These are phyloP conservation scores for Coemansia asiatica DNA, from an alignment of 192 early-diverging fungal genomes.

Conservation along the genomic window DNA sequence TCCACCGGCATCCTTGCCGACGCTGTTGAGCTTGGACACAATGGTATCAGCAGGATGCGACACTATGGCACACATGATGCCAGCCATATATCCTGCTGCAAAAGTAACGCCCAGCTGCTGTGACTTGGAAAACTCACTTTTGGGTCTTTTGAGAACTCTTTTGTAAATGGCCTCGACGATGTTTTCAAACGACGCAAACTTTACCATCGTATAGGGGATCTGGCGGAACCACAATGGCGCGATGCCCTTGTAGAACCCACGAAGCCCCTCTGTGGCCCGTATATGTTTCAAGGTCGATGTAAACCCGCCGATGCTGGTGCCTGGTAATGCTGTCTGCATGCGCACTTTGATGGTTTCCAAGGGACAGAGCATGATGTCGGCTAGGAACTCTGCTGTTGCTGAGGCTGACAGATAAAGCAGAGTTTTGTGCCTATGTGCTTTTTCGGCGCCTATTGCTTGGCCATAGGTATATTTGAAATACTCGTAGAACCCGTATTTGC, in stretches of 20 bases:
- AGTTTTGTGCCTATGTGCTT: constrained; percentile 62
- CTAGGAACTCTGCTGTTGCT: constrained; percentile 71
- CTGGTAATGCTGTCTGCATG: constrained; percentile 67
- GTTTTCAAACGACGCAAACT: constrained; percentile 77
- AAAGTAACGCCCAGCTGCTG: constrained; percentile 72
- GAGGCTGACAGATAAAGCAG: constrained; percentile 64
- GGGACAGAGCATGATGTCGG: constrained; percentile 78
- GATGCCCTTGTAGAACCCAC: constrained; percentile 63
- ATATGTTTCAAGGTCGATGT: constrained; percentile 56
- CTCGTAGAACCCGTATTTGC: constrained; percentile 86
- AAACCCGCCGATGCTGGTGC: constrained; percentile 59
- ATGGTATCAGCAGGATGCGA: constrained; percentile 84
- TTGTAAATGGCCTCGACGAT: constrained; percentile 60
- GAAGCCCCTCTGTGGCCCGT: constrained; percentile 49
- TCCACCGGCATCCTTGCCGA: constrained; percentile 17
- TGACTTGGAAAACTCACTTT: constrained; percentile 59
- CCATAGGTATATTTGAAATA: constrained; percentile 72
- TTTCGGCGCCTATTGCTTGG: constrained; percentile 57
- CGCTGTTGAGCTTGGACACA: constrained; percentile 59
- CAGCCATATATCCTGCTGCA: constrained; percentile 76
- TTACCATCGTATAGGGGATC: constrained; percentile 78
- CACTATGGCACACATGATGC: constrained; percentile 76
- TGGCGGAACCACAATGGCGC: constrained; percentile 70
- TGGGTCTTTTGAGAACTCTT: constrained; percentile 52
- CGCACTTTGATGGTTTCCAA: constrained; percentile 75